Conservation (phyloP, 73 alveolate genomes). For the Stentor coeruleus region DNA sequence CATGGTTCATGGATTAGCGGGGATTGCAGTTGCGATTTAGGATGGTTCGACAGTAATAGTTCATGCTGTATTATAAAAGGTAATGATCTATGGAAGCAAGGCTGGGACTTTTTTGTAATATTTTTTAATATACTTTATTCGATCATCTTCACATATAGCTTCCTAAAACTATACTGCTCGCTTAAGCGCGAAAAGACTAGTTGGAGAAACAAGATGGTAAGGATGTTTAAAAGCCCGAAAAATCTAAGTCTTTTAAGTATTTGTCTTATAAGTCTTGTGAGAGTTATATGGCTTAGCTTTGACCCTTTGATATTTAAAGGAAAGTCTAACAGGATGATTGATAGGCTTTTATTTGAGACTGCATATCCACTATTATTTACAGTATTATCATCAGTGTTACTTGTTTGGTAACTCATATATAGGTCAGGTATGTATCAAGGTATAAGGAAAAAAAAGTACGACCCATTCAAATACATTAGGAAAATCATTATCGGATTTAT, state of each 20-base stretch:
- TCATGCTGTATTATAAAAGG: not conserved
- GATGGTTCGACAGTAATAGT: too few relatives aligned
- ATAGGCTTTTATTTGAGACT: not conserved
- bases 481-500: not conserved
- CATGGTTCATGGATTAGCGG: slow-evolving; percentile 10
- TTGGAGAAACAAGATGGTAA: not conserved
- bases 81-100: not conserved
- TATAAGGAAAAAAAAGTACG: not conserved
- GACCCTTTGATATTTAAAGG: not conserved
- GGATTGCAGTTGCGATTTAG: slow-evolving; percentile 9
- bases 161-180: not conserved
- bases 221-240: slow-evolving; percentile 18
- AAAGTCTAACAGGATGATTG: not conserved
- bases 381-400: not conserved
- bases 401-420: too few relatives aligned
- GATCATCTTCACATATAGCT: not conserved
- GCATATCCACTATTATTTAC: not conserved
- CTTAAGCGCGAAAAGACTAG: not conserved
- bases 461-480: slow-evolving; percentile 1
- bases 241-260: not conserved
- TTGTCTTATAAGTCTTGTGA: not conserved
- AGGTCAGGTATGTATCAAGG: slow-evolving; percentile 26
- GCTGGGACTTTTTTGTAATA: not conserved
- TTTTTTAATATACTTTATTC: not conserved
- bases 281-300: slow-evolving; percentile 14